Evolutionary conservation across 1,139 yeast species (phyloP).

Genomic region (Meyerozyma athensensis): DNA sequence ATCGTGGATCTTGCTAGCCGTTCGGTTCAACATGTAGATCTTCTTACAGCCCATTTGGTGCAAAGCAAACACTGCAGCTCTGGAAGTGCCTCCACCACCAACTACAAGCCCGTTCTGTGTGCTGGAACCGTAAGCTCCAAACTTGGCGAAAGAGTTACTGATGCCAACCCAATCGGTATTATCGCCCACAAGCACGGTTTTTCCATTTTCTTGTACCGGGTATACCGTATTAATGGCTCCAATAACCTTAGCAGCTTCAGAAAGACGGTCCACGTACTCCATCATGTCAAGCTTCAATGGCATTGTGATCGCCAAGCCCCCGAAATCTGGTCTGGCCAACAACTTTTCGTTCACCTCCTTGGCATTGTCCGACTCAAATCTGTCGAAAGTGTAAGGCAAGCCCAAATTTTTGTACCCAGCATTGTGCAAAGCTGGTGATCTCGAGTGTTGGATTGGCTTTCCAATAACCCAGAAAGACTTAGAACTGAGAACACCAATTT

Average conservation of each 20-base stretch:
- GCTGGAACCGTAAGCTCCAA: slow-evolving; percentile 45
- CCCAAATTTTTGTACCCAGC: slow-evolving; percentile 69
- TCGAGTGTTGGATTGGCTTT: slow-evolving; percentile 75
- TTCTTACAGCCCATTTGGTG: slow-evolving; percentile 70
- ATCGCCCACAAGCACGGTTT: slow-evolving; percentile 61
- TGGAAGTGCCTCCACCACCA: slow-evolving; percentile 97
- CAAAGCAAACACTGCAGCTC: slow-evolving; percentile 91
- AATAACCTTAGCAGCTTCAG: slow-evolving; percentile 68
- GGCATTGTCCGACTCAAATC: slow-evolving; percentile 66
- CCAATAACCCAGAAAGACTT: slow-evolving; percentile 78
- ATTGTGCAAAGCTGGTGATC: slow-evolving; percentile 83
- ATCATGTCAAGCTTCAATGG: slow-evolving; percentile 82
- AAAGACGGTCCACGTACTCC: slow-evolving; percentile 55
- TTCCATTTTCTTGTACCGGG: slow-evolving; percentile 43
- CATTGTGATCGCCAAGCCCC: slow-evolving; percentile 90
- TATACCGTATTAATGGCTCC: slow-evolving; percentile 93
- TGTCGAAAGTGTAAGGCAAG: slow-evolving; percentile 68
- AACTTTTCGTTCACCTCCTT: slow-evolving; percentile 41
- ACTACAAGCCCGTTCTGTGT: slow-evolving; percentile 61
- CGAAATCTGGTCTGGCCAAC: slow-evolving; percentile 51
- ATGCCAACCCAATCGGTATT: slow-evolving; percentile 98
- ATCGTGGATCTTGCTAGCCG: slow-evolving; percentile 57
- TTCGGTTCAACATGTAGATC: slow-evolving; percentile 81
- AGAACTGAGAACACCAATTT: slow-evolving; percentile 55
- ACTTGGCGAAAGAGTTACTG: slow-evolving; percentile 54